Evolutionary conservation across 768 basidiomycete genomes (phyloP).

Genomic region (Auricularia sp.): DNA sequence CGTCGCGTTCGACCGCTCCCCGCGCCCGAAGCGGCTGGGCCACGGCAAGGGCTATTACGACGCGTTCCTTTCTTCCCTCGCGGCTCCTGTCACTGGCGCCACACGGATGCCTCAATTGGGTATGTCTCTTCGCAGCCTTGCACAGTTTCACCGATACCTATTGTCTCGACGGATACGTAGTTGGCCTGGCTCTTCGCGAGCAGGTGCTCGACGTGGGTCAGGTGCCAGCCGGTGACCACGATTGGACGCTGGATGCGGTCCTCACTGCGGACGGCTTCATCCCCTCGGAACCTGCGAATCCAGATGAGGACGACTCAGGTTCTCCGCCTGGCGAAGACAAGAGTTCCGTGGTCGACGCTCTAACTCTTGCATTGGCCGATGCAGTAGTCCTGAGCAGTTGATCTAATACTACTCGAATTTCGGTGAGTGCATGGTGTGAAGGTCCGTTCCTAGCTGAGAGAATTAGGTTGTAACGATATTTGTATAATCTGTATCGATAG

Average conservation of each 20-base stretch:
- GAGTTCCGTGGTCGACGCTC: no score
- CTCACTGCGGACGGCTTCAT: slow-evolving; percentile 17
- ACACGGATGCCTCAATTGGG: slow-evolving; percentile 30
- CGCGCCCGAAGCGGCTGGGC: slow-evolving; percentile 49
- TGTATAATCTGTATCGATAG: no score
- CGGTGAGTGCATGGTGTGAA: no score
- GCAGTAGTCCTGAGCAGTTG: no score
- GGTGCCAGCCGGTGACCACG: slow-evolving; percentile 44
- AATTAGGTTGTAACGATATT: no score
- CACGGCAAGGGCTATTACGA: slow-evolving; percentile 84
- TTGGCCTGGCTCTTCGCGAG: slow-evolving; percentile 54
- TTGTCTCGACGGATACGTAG: slow-evolving; percentile 23
- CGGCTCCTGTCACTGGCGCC: slow-evolving; percentile 38
- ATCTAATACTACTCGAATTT: no score
- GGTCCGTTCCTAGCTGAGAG: no score
- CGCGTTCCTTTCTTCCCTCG: slow-evolving; percentile 44
- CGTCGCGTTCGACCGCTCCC: slow-evolving; percentile 60
- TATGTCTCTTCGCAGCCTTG: not conserved
- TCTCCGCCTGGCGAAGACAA: no score
- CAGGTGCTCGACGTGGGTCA: slow-evolving; percentile 43
- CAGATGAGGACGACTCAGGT: no score
- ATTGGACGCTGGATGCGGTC: slow-evolving; percentile 57
- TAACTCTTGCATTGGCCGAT: no score
- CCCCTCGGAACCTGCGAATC: not conserved
- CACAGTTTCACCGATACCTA: no score